Conservation (phyloP, 2,329 filamentous ascomycete genomes). For the Aspergillus sp. region DNA sequence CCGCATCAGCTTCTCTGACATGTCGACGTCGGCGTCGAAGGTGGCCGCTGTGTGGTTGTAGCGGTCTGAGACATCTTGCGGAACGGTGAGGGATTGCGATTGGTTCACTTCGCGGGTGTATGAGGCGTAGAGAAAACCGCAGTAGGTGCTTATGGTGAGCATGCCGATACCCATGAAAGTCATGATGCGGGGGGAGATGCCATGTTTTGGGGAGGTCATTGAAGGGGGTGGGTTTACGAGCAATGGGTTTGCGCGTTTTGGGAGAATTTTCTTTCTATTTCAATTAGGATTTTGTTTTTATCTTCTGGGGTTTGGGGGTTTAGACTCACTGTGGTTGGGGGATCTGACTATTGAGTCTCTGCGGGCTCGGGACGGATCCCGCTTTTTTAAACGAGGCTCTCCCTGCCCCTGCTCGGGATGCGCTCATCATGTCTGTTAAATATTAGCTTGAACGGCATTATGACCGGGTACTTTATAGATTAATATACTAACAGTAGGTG, state of each 20-base stretch:
- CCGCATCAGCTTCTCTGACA: conserved; percentile 38
- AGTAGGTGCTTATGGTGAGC: conserved; percentile 38
- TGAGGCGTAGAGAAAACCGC: conserved; percentile 37
- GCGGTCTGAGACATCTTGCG: conserved; percentile 40
- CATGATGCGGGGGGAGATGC: conserved; percentile 27
- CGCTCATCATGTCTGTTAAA: conserved; percentile 16
- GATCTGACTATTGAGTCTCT: conserved; percentile 4
- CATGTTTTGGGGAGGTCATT: conserved; percentile 3
- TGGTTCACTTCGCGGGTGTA: conserved; percentile 32
- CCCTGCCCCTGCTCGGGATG: conserved; percentile 15
- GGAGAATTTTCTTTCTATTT: conserved; percentile 10
- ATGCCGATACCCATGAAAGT: conserved; percentile 33
- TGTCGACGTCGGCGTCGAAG: conserved; percentile 42
- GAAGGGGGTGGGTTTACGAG: conserved; percentile 13
- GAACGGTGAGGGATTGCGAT: conserved; percentile 25
- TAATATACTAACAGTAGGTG: neutral
- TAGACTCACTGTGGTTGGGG: neutral
- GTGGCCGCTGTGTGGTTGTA: conserved; percentile 38
- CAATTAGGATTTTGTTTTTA: neutral
- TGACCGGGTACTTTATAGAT: neutral
- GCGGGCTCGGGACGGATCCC: conserved; percentile 12
- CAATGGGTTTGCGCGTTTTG: conserved; percentile 19
- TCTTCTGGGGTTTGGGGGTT: too few species aligned
- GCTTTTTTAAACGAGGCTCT: conserved; percentile 17
- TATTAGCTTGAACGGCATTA: neutral